Evolutionary conservation across 2,329 filamentous ascomycete species (phyloP).

Genomic region (Fusarium marasasianum): DNA sequence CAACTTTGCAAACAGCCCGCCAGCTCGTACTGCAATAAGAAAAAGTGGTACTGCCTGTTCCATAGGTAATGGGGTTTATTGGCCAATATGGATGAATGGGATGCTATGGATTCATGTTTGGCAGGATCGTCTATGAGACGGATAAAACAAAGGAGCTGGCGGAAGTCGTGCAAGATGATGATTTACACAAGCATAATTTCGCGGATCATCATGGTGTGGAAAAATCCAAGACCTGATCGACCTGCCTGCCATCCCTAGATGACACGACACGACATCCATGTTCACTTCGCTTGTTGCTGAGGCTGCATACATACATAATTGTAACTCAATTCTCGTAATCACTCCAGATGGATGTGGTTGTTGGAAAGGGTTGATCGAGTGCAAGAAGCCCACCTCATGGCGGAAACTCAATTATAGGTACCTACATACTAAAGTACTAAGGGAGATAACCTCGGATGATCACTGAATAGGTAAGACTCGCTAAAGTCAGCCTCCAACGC

Average conservation of each 20-base stretch:
- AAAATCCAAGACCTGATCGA: slow-evolving; percentile 30
- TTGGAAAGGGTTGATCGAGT: neutral
- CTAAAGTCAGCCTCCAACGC: slow-evolving; percentile 10
- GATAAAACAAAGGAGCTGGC: neutral
- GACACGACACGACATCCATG: slow-evolving; percentile 2
- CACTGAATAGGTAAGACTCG: neutral
- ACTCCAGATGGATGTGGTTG: neutral
- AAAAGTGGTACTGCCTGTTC: slow-evolving; percentile 6
- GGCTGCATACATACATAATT: slow-evolving; percentile 8
- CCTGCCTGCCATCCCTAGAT: slow-evolving; percentile 13
- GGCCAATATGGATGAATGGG: neutral
- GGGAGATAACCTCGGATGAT: neutral
- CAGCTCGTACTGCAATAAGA: slow-evolving; percentile 14
- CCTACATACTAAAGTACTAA: neutral
- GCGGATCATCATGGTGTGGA: slow-evolving; percentile 6
- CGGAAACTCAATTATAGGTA: slow-evolving; percentile 12
- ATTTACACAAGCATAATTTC: slow-evolving; percentile 27
- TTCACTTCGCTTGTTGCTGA: slow-evolving; percentile 3
- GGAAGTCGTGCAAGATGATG: slow-evolving; percentile 15
- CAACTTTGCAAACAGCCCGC: neutral
- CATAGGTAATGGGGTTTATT: neutral
- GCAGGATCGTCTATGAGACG: neutral
- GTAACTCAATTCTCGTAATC: slow-evolving; percentile 13
- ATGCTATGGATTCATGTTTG: neutral
- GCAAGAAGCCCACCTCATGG: neutral